phyloP scores from a whole-genome alignment of 176 grass and related monocot genomes.

The Chloris gayana region DNA sequence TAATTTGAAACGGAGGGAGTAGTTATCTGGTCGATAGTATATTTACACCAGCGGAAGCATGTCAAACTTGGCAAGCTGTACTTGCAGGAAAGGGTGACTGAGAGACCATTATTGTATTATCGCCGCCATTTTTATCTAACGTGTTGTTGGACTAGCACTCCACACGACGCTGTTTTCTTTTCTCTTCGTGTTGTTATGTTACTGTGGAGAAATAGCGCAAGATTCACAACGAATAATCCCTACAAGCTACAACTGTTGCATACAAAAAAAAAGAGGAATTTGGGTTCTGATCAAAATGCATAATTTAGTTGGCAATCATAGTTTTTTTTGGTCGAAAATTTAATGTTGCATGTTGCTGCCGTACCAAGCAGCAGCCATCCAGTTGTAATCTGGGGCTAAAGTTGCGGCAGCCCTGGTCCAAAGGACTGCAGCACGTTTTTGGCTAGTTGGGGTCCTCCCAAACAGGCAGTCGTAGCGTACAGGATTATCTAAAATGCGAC shows the following conservation, averaged over 20 bases:
- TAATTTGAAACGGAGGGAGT: too few species aligned
- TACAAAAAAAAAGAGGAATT: not conserved
- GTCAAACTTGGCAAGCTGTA: conserved; percentile 37
- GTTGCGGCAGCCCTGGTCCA: conserved; percentile 36
- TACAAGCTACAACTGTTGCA: not conserved
- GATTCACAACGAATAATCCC: not conserved
- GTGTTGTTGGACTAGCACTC: not conserved
- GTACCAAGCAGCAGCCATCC: conserved; percentile 33
- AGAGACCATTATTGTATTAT: not conserved
- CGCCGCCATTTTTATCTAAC: not conserved
- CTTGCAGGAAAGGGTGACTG: not conserved
- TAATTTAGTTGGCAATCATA: not conserved
- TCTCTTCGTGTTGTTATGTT: not conserved
- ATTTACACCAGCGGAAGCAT: not conserved
- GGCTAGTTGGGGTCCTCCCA: conserved; percentile 31
- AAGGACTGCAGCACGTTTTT: conserved; percentile 30
- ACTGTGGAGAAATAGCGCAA: not conserved
- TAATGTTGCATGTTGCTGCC: conserved; percentile 26
- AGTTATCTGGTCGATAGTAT: not conserved
- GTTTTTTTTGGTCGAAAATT: conserved; percentile 29
- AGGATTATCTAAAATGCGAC: conserved; percentile 4
- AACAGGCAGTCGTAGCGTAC: conserved; percentile 22
- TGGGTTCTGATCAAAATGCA: not conserved
- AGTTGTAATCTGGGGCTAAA: conserved; percentile 50
- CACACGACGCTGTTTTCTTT: not conserved